Evolutionary conservation across 495 filamentous ascomycete species (phyloP).

Genomic region (Penicillium pancosmium): DNA sequence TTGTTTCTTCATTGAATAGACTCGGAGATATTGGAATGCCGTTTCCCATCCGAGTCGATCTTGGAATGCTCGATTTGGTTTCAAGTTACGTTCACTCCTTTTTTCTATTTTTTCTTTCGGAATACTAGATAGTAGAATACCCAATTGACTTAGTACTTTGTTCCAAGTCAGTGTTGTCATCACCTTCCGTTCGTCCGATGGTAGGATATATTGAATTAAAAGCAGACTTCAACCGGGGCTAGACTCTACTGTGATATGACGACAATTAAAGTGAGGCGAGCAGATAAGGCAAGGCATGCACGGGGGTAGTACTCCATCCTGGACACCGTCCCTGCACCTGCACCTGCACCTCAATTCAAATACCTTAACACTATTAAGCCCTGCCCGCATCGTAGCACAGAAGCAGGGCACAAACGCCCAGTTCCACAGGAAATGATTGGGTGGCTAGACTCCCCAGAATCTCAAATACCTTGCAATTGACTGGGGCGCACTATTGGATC

Average conservation of each 20-base stretch:
- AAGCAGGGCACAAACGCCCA: background rate
- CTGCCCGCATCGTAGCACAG: background rate
- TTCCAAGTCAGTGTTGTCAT: too few relatives aligned
- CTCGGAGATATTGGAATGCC: too few relatives aligned
- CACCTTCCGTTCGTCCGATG: background rate
- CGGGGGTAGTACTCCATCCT: too few relatives aligned
- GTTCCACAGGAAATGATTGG: background rate
- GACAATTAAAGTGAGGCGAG: background rate
- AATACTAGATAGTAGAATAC: too few relatives aligned
- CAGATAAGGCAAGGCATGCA: background rate
- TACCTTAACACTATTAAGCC: constrained; percentile 4
- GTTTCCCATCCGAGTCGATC: too few relatives aligned
- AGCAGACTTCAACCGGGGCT: background rate
- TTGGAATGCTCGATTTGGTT: too few relatives aligned
- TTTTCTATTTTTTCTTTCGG: too few relatives aligned
- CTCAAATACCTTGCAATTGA: constrained; percentile 5
- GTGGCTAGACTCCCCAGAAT: background rate
- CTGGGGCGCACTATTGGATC: constrained; percentile 16
- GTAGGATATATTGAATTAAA: background rate
- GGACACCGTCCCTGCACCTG: too few relatives aligned
- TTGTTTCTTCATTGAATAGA: too few relatives aligned
- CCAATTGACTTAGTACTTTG: too few relatives aligned
- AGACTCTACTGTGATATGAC: background rate
- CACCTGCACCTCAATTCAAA: background rate
- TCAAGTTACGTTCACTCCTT: too few relatives aligned